A percentile compares a stretch with the other conserved stretches of the same genome.
These are phyloP conservation scores for Ampelocalamus luodianensis DNA, from an alignment of 176 grass and related monocot species.

Conservation along the genomic window DNA sequence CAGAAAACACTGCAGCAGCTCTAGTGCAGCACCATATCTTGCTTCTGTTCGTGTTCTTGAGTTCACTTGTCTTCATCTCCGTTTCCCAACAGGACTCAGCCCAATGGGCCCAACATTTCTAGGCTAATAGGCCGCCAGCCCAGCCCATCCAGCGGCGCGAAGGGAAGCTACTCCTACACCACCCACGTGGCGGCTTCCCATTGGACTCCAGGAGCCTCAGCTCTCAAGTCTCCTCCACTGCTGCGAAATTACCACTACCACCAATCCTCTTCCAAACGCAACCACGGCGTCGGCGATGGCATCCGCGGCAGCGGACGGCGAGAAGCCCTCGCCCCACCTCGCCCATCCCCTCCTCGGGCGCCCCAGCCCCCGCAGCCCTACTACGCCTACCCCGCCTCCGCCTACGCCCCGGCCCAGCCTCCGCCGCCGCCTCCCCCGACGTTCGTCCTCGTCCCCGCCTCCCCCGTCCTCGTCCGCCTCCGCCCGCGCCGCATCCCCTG, in stretches of 20 bases:
- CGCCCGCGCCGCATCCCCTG: slow-evolving; percentile 17
- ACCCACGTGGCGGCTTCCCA: neutral
- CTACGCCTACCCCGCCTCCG: slow-evolving; percentile 48
- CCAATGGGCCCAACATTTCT: neutral
- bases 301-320: slow-evolving; percentile 10
- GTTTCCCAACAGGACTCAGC: no score
- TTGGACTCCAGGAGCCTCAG: neutral
- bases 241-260: neutral
- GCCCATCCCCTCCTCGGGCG: slow-evolving; percentile 20
- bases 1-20: no score
- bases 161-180: neutral
- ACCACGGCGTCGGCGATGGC: slow-evolving; percentile 30
- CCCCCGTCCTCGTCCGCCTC: slow-evolving; percentile 21
- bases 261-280: slow-evolving; percentile 8
- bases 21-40: no score
- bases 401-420: neutral
- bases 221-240: neutral
- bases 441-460: neutral
- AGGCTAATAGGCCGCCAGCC: neutral
- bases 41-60: no score
- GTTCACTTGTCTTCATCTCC: no score
- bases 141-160: neutral
- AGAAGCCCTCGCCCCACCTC: slow-evolving; percentile 21
- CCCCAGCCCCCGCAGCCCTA: slow-evolving; percentile 16
- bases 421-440: slow-evolving; percentile 7